These are phyloP conservation scores for Camellia sinensis DNA, from an alignment of 148 eudicot species.

Conservation along the genomic window DNA sequence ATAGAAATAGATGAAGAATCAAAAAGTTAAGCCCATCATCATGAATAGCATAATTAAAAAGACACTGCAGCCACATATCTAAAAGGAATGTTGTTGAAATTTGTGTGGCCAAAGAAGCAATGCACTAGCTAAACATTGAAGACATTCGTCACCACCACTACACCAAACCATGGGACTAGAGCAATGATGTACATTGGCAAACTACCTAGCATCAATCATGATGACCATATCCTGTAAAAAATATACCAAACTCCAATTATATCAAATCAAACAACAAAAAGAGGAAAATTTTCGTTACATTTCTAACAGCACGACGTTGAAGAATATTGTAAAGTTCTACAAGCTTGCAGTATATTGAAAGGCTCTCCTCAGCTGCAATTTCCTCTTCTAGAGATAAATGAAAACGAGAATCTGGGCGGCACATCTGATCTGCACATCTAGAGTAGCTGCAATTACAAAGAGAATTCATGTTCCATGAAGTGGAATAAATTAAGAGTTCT, in stretches of 20 bases:
- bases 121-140: background rate
- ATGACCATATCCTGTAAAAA: background rate
- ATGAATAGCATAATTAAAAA: background rate
- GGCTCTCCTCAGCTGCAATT: too few species aligned
- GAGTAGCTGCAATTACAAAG: too few species aligned
- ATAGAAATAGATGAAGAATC: background rate
- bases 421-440: too few species aligned
- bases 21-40: background rate
- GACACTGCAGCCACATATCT: background rate
- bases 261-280: background rate
- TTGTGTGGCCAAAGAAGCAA: background rate
- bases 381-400: too few species aligned
- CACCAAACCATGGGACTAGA: background rate
- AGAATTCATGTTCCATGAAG: too few species aligned
- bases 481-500: too few species aligned
- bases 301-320: slow-evolving; percentile 68
- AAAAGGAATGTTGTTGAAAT: background rate
- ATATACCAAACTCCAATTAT: background rate
- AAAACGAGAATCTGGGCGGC: too few species aligned
- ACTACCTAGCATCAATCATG: background rate
- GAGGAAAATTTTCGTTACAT: slow-evolving; percentile 33
- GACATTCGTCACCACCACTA: slow-evolving; percentile 2
- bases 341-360: too few species aligned
- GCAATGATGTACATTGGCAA: background rate
- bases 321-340: slow-evolving; percentile 93